Conservation (phyloP, 2,329 filamentous ascomycete genomes). For the Xylariales sp. region DNA sequence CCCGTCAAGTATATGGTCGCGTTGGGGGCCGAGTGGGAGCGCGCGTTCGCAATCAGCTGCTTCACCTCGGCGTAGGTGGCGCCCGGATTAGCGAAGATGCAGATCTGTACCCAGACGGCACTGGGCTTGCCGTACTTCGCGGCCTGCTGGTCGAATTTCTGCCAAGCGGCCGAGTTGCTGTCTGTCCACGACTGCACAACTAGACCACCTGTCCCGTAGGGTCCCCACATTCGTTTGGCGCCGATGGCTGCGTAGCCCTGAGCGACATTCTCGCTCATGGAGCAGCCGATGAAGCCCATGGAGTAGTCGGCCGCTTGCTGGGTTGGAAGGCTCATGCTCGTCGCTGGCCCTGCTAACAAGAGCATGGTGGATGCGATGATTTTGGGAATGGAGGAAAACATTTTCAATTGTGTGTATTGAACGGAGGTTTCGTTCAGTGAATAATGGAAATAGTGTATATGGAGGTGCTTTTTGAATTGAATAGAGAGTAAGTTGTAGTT, state of each 20-base stretch:
- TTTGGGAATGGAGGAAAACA: slow-evolving; percentile 5
- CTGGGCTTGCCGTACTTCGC: slow-evolving; percentile 41
- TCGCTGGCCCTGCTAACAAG: background rate
- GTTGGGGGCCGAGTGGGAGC: slow-evolving; percentile 43
- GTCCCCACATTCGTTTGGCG: slow-evolving; percentile 47
- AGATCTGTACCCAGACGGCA: slow-evolving; percentile 48
- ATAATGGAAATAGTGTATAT: too few species aligned
- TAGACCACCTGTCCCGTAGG: slow-evolving; percentile 46
- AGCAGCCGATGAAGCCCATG: slow-evolving; percentile 50
- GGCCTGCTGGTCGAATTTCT: slow-evolving; percentile 45
- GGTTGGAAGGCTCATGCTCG: background rate
- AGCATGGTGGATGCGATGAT: background rate
- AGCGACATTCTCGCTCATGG: slow-evolving; percentile 49
- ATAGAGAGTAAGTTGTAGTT: background rate
- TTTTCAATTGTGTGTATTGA: background rate
- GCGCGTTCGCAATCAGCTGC: slow-evolving; percentile 47
- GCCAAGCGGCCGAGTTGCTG: slow-evolving; percentile 44
- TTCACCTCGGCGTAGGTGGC: slow-evolving; percentile 48
- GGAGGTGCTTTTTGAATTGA: too few species aligned
- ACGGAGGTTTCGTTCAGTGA: too few species aligned
- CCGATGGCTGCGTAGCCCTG: slow-evolving; percentile 45
- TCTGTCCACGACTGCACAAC: slow-evolving; percentile 49
- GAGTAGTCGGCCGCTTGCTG: slow-evolving; percentile 35
- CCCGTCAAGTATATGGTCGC: slow-evolving; percentile 48
- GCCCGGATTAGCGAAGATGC: slow-evolving; percentile 48